These are phyloP conservation scores for Backusella mclennaniae DNA, from an alignment of 192 early-diverging fungal species.

Conservation along the genomic window DNA sequence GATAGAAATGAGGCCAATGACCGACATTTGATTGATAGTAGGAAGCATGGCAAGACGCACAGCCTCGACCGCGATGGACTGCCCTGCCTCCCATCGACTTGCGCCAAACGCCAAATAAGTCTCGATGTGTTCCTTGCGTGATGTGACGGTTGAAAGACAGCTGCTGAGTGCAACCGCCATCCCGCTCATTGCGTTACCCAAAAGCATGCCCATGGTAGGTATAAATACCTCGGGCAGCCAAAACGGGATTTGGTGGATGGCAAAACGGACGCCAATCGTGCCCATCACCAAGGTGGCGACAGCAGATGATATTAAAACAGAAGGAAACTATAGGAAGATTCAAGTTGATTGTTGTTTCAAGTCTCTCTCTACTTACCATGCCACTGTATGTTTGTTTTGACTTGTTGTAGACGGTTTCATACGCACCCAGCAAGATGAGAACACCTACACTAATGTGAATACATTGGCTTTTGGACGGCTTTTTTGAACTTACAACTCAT, in stretches of 20 bases:
- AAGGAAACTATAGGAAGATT: constrained; percentile 31
- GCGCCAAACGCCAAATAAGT: constrained; percentile 71
- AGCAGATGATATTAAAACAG: constrained; percentile 48
- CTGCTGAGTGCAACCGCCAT: constrained; percentile 65
- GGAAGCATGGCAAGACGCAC: constrained; percentile 75
- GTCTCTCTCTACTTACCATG: constrained; percentile 47
- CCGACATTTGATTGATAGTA: constrained; percentile 79
- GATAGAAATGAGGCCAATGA: constrained; percentile 84
- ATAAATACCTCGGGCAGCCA: constrained; percentile 77
- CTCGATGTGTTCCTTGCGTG: constrained; percentile 30
- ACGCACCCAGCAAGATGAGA: constrained; percentile 63
- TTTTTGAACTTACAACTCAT: constrained; percentile 49
- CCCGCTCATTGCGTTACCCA: constrained; percentile 79
- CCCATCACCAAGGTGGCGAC: constrained; percentile 50
- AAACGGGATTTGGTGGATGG: constrained; percentile 71
- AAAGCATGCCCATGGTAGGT: constrained; percentile 87
- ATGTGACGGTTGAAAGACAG: constrained; percentile 56
- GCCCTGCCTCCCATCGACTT: constrained; percentile 79
- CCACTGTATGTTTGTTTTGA: constrained; percentile 66
- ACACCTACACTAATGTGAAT: constrained; percentile 30
- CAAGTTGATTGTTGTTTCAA: too few relatives aligned
- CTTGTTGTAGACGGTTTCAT: constrained; percentile 72
- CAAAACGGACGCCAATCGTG: constrained; percentile 61
- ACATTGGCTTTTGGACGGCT: too few relatives aligned
- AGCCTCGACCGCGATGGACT: constrained; percentile 68